phyloP scores from a whole-genome alignment of 2,329 filamentous ascomycete species.

The Aureobasidium zeae region DNA sequence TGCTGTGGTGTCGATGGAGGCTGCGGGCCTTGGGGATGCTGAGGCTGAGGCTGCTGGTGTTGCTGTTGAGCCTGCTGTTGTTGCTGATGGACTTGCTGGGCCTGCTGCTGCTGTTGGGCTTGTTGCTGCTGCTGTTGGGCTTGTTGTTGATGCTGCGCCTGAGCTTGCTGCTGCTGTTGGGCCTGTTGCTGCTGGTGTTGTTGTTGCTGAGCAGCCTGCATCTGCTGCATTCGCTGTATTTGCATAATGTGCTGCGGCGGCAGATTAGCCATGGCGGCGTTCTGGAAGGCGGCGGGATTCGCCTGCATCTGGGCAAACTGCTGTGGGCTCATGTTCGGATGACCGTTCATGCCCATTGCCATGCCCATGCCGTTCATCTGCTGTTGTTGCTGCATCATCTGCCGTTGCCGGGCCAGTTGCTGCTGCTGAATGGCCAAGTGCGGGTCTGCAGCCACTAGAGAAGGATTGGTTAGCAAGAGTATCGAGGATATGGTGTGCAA shows the following conservation, averaged over 20 bases:
- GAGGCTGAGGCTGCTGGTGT: slow-evolving; percentile 24
- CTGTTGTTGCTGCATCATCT: slow-evolving; percentile 25
- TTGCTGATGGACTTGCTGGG: slow-evolving; percentile 18
- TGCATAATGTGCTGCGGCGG: slow-evolving; percentile 19
- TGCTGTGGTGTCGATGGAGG: slow-evolving; percentile 32
- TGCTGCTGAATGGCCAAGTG: slow-evolving; percentile 32
- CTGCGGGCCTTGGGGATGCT: slow-evolving; percentile 25
- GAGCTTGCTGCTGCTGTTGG: no score
- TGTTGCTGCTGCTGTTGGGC: slow-evolving; percentile 20
- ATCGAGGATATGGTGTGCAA: neutral
- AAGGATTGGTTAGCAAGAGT: slow-evolving; percentile 30
- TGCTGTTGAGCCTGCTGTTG: slow-evolving; percentile 21
- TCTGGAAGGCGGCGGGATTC: slow-evolving; percentile 17
- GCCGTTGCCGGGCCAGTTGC: slow-evolving; percentile 29
- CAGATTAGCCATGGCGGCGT: slow-evolving; percentile 10
- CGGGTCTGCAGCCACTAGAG: slow-evolving; percentile 30
- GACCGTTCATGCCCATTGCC: slow-evolving; percentile 45
- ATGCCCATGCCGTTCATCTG: slow-evolving; percentile 39
- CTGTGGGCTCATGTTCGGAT: slow-evolving; percentile 40
- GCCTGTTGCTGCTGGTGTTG: slow-evolving; percentile 20
- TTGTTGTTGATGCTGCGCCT: slow-evolving; percentile 17
- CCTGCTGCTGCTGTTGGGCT: slow-evolving; percentile 18
- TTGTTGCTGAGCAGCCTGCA: slow-evolving; percentile 20
- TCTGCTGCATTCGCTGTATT: slow-evolving; percentile 28
- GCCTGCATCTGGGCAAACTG: slow-evolving; percentile 45